Evolutionary conservation across 164 flowering plant genomes (phyloP), one percentile per base, ranked within the genome.

Genomic region (Liriodendron chinense): DNA sequence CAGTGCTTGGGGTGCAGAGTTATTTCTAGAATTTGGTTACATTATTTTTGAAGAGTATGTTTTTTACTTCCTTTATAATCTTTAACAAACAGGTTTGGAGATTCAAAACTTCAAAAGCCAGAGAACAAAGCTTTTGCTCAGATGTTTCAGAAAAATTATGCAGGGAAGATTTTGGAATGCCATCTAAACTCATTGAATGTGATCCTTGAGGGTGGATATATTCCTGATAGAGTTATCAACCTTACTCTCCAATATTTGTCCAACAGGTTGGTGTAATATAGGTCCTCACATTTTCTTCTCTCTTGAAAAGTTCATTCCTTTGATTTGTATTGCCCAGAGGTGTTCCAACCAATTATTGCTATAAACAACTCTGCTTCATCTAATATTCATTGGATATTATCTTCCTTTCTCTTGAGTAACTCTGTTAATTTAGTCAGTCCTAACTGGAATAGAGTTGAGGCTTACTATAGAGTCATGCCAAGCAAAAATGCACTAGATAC

Each of bases 71-170:
- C 12, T 53, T 53, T 53, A 47, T 47, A 61, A 18, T 49, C 13
- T 53, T 53, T 53, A 53, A 70, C 18, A 66, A 49, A 25, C 80
- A 96, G 99, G 82, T 96, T 96, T 89, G 98, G 99, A 78, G 99
- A 96, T 78, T 71, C 88, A 82, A 96, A 93, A 78, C 86, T 92
- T 78, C 92, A 90, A 74, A 91, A 91, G 74, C 94, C 98, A 75
- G 98, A 96, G 74, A 94, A 87, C 81, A 96, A 78, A 82, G 94
- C 91, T 75, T 96, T 96, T 89, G 98, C 99, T 66, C 98, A 92
- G 81, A 82, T 90, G 87, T 96, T 94, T 82, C 94, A 88, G 86
- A 96, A 94, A 85, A 86, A 80, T 75, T 96, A 89, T 84, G 98
- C 98, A 23, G 98, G 96, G 53, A 91, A 89, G 81, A 92, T 96